A percentile compares a stretch with the other conserved stretches of the same genome.
Conservation (phyloP, 176 grass and related monocot genomes). For the Alopecurus myosuroides region DNA sequence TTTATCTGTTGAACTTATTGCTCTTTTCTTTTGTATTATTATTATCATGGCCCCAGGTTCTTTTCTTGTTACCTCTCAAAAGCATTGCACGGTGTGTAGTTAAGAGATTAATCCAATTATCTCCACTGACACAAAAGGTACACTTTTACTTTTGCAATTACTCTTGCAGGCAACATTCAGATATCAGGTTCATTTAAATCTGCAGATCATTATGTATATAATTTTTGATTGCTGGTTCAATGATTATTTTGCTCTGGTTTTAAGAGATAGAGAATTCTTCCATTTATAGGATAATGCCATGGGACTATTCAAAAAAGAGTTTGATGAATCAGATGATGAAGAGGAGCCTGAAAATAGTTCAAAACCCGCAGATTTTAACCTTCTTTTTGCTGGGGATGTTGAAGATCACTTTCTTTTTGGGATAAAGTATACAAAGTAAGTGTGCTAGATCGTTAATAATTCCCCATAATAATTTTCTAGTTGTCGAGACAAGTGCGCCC, state of each 20-base stretch:
- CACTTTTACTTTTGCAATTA: not conserved
- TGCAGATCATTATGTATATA: not conserved
- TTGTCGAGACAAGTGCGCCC: not conserved
- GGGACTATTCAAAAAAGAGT: conserved; percentile 61
- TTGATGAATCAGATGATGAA: conserved; percentile 73
- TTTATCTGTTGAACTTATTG: conserved; percentile 17
- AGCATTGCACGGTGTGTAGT: conserved; percentile 81
- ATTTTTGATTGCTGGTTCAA: not conserved
- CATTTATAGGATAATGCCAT: conserved; percentile 57
- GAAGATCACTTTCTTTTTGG: conserved; percentile 91
- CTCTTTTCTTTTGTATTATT: conserved; percentile 28
- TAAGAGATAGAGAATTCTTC: conserved; percentile 18
- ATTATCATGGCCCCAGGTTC: conserved; percentile 51
- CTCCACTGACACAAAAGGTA: conserved; percentile 77
- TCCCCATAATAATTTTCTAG: conserved; percentile 12
- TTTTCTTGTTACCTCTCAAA: conserved; percentile 82
- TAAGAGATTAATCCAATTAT: conserved; percentile 84
- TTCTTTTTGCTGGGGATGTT: conserved; percentile 74
- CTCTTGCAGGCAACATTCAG: not conserved
- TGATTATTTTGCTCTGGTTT: conserved; percentile 16
- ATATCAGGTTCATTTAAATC: conserved; percentile 1
- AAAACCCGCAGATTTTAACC: conserved; percentile 79
- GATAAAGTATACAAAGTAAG: conserved; percentile 92
- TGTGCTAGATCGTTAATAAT: not conserved
- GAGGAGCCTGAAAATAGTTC: conserved; percentile 37